Evolutionary conservation across 441 rosid species (phyloP), one percentile per base, ranked within the genome.

Genomic region (Pelargonium exstipulatum): DNA sequence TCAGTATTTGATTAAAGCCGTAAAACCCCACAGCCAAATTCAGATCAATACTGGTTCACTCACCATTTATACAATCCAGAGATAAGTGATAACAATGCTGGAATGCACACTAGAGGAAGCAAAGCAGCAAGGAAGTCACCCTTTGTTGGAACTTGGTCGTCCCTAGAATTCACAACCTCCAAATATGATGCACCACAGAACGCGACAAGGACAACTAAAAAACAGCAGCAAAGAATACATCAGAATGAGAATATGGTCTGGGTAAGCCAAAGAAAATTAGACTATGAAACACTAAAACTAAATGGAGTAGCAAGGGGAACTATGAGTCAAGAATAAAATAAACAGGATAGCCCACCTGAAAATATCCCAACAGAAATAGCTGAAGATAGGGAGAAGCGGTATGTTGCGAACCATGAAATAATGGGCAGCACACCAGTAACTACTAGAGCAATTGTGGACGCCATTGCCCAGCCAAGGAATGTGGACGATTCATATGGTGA

Each of bases 391-490:
- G 98, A 87, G 78, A 96, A 96, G 64, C 97, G 87, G 73, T 96
- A 96, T 32, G 99, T 91, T 16, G 93, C 90, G 71, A 96, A 96
- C 99, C 99, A 96, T 60, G 99, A 96, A 78, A 91, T 78, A 76
- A 96, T 90, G 64, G 99, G 99, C 76, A 96, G 87, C 81, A 91
- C 86, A 69, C 97, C 98, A 49, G 97, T 88, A 72, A 96, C 99
- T 64, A 87, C 83, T 75, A 96, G 75, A 74, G 97, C 95, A 81
- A 96, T 86, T 64, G 86, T 97, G 79, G 97, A 86, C 66, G 99
- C 94, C 95, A 96, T 88, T 65, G 94, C 98, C 98, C 99, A 96
- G 66, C 99, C 99, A 81, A 96, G 83, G 84, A 91, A 96, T 63
- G 82, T 87, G 29, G 98, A 83, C 73, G 99, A 96, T 71, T 87